These are phyloP conservation scores for Pseudogymnoascus sp. DNA, from an alignment of 2,329 filamentous ascomycete genomes.

Conservation along the genomic window DNA sequence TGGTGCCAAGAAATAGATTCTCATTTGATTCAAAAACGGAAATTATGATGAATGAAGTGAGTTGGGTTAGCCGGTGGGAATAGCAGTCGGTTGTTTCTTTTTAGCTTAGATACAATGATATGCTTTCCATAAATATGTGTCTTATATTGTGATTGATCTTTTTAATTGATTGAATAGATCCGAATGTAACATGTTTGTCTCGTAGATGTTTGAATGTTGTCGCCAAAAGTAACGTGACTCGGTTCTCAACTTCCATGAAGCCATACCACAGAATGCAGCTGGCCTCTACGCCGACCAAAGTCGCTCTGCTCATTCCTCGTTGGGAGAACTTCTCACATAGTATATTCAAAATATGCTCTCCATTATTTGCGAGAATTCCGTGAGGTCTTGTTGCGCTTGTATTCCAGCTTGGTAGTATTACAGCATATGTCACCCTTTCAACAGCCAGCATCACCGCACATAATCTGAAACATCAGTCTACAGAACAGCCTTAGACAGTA, in stretches of 20 bases:
- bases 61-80: conserved; percentile 5
- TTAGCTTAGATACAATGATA: conserved; percentile 7
- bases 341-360: neutral
- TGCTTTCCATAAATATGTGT: neutral
- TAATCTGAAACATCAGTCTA: too few species aligned
- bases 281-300: neutral
- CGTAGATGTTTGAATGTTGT: neutral
- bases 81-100: conserved; percentile 2
- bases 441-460: too few species aligned
- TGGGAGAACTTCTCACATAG: neutral
- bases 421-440: too few species aligned
- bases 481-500: too few species aligned
- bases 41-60: neutral
- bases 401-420: too few species aligned
- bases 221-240: neutral
- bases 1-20: conserved; percentile 30
- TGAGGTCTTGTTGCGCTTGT: neutral
- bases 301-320: neutral
- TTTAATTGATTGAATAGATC: neutral
- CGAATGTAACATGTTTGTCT: neutral
- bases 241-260: neutral
- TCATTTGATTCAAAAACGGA: conserved; percentile 4
- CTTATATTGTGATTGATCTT: neutral
- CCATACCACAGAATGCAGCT: neutral
- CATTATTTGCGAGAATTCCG: neutral